Evolutionary conservation across 345 rosid species (phyloP).

Genomic region (Bruguiera sexangula): DNA sequence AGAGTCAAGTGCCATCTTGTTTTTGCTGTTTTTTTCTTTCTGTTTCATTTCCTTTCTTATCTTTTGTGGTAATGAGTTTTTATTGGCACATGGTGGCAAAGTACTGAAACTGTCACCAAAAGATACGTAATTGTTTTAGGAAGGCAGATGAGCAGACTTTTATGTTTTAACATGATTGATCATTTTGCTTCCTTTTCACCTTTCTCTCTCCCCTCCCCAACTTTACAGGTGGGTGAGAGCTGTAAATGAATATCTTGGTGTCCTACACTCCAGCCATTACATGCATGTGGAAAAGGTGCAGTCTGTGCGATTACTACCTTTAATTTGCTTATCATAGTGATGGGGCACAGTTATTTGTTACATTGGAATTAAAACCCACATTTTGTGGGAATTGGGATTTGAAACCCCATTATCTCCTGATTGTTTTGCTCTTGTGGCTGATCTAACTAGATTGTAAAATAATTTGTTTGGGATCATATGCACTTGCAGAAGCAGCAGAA

Average conservation of each 20-base stretch:
- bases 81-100: no score
- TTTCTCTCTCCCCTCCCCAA: neutral
- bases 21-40: no score
- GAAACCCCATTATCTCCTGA: no score
- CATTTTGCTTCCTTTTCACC: neutral
- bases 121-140: neutral
- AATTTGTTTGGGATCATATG: neutral
- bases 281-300: constrained; percentile 65
- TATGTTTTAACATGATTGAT: neutral
- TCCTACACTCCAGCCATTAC: constrained; percentile 53
- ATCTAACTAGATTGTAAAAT: no score
- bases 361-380: neutral
- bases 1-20: no score
- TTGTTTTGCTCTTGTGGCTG: no score
- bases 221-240: constrained; percentile 88
- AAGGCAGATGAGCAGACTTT: neutral
- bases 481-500: constrained; percentile 37
- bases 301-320: neutral
- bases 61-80: no score
- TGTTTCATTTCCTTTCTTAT: no score
- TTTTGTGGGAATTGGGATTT: no score
- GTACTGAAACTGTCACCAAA: no score
- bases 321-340: constrained; percentile 1
- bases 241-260: constrained; percentile 60
- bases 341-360: neutral